Evolutionary conservation across 2,329 filamentous ascomycete genomes (phyloP).

Genomic region (Pyricularia sp.): DNA sequence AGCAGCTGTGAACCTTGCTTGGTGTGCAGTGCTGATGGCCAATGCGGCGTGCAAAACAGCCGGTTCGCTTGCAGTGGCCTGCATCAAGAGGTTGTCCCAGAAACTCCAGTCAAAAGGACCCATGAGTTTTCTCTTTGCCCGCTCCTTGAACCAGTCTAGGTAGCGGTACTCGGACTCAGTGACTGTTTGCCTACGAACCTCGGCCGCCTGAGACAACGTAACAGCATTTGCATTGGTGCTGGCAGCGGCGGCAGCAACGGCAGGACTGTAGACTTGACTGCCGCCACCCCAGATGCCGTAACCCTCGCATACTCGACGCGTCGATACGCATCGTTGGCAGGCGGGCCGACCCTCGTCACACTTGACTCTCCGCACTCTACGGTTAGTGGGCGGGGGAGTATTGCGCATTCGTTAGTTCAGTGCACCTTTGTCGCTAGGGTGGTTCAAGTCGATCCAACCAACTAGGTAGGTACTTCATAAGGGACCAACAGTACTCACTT

Average conservation of each 20-base stretch:
- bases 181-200: conserved; percentile 2
- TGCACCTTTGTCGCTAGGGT: not conserved
- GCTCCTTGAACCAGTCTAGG: conserved; percentile 33
- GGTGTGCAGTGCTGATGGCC: conserved; percentile 26
- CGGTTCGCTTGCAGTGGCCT: conserved; percentile 24
- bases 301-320: conserved; percentile 15
- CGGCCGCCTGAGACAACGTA: not conserved
- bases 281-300: conserved; percentile 13
- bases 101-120: conserved; percentile 26
- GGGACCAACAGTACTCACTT: not conserved
- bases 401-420: not conserved
- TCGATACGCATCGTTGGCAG: conserved; percentile 13
- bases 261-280: not conserved
- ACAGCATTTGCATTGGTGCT: conserved; percentile 1
- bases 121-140: conserved; percentile 25
- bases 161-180: conserved; percentile 20
- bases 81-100: conserved; percentile 27
- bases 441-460: not conserved
- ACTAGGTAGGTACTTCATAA: no score
- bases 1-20: conserved; percentile 7
- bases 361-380: conserved; percentile 15
- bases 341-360: conserved; percentile 15
- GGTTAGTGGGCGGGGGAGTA: not conserved
- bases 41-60: conserved; percentile 29
- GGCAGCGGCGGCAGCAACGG: not conserved